phyloP scores from a whole-genome alignment of 2,329 filamentous ascomycete species.

The Torrubiellomyces zombiae region DNA sequence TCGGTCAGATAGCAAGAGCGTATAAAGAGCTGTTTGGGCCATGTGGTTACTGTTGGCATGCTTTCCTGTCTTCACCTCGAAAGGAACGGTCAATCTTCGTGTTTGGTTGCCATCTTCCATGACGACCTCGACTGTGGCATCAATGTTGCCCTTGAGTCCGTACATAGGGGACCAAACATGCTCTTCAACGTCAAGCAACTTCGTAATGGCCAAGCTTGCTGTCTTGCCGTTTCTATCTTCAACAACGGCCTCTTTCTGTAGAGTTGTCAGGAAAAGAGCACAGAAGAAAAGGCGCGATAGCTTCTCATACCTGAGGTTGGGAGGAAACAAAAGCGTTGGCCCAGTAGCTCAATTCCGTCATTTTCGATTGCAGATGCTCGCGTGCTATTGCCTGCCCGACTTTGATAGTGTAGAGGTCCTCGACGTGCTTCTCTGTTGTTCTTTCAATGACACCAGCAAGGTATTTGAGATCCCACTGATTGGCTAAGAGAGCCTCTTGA shows the following conservation, averaged over 20 bases:
- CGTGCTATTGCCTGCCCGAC: conserved; percentile 56
- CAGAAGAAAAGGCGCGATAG: neutral
- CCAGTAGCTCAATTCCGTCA: conserved; percentile 70
- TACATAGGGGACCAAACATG: conserved; percentile 98
- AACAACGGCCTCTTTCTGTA: conserved; percentile 50
- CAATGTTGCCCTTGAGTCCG: conserved; percentile 92
- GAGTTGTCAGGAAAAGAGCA: neutral
- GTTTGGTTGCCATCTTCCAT: conserved; percentile 54
- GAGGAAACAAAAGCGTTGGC: conserved; percentile 63
- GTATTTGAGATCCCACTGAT: conserved; percentile 60
- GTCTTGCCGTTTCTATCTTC: conserved; percentile 64
- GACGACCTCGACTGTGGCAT: conserved; percentile 82
- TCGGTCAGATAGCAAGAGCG: conserved; percentile 76
- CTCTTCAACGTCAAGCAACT: conserved; percentile 90
- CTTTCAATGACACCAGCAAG: conserved; percentile 49
- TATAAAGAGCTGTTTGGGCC: conserved; percentile 90
- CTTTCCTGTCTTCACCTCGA: conserved; percentile 91
- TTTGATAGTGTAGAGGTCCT: conserved; percentile 79
- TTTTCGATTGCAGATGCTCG: conserved; percentile 68
- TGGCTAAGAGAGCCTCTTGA: conserved; percentile 71
- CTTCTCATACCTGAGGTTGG: conserved; percentile 43
- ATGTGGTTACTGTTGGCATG: conserved; percentile 68
- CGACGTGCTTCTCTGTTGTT: conserved; percentile 61
- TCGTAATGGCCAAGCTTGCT: conserved; percentile 72
- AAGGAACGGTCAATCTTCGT: conserved; percentile 67